A percentile compares a stretch with the other conserved stretches of the same genome.
Conservation (phyloP, 768 basidiomycete genomes). For the Suillus bovinus region DNA sequence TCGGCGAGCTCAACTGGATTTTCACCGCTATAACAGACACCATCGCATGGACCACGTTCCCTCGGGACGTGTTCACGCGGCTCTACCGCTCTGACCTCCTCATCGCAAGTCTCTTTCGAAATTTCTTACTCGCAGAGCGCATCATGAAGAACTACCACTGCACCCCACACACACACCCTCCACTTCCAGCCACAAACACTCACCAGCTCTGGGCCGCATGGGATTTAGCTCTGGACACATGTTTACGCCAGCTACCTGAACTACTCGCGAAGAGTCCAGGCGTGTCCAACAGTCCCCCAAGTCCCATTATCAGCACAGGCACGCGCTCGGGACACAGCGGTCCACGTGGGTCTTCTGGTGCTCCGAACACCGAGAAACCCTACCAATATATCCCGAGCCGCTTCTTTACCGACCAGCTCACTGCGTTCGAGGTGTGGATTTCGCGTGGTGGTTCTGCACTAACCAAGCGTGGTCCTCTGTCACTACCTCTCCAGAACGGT, state of each 20-base stretch:
- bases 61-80: constrained; percentile 89
- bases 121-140: constrained; percentile 94
- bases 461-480: constrained; percentile 73
- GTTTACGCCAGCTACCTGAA: constrained; percentile 89
- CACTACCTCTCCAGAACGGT: constrained; percentile 55
- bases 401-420: constrained; percentile 95
- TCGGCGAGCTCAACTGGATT: constrained; percentile 99
- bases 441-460: constrained; percentile 87
- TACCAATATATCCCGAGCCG: constrained; percentile 82
- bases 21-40: constrained; percentile 99
- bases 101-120: constrained; percentile 94
- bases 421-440: constrained; percentile 98
- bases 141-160: constrained; percentile 99
- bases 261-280: constrained; percentile 51
- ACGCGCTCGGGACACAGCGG: constrained; percentile 14
- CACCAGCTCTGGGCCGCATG: constrained; percentile 96
- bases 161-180: constrained; percentile 90
- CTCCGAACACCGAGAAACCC: constrained; percentile 41
- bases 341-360: constrained; percentile 29
- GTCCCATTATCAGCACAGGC: constrained; percentile 19
- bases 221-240: constrained; percentile 96
- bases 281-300: constrained; percentile 20
- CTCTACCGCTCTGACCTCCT: constrained; percentile 94
- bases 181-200: constrained; percentile 94
- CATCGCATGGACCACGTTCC: constrained; percentile 98